Evolutionary conservation across 495 filamentous ascomycete genomes (phyloP), one percentile per base, ranked within the genome.

Genomic region (Articulospora tetracladia): DNA sequence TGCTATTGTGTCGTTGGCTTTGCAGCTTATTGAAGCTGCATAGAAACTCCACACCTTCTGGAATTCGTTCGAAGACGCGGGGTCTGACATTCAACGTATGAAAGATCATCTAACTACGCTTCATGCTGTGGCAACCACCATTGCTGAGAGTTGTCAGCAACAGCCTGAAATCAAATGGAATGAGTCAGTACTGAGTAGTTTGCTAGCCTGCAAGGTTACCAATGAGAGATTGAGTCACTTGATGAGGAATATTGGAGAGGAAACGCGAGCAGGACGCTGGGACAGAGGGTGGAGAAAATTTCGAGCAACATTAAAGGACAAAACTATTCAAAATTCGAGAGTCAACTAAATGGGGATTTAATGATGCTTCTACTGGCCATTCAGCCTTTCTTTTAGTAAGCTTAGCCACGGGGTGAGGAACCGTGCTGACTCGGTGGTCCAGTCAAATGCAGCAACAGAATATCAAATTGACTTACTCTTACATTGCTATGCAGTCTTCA

Each of bases 301-400:
- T n/a, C 44, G 25, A 24, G 20, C 19, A 4, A 22, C 22, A 20
- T 46, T 57, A 19, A 44, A 57, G 26, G 54, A 57, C 3, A 57
- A 57, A 46, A 46, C 30, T 12, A 57, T 44, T 23, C 3, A 22
- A 2, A 46, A 57, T 19, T 57, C n/a, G 54, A 57, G 32, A 20
- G 6, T 57, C 54, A 57, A 46, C 36, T 57, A 13, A 41, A 25
- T 22, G 54, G 54, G 24, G 54, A 57, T 47, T 17, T 57, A 6
- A 57, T 36, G 34, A 41, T 57, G 54, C 54, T 57, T 17, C 19
- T 57, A 26, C 34, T 57, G 11, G 36, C 54, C 11, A 19, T 57
- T 17, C 54, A 57, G 22, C 54, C 54, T 22, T 57, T 57, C 24
- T 57, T 36, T 25, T 36, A 57, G 54, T 57, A 6, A 41, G 36